phyloP scores from a whole-genome alignment of 2,329 filamentous ascomycete species.

The Xylaria sp. region DNA sequence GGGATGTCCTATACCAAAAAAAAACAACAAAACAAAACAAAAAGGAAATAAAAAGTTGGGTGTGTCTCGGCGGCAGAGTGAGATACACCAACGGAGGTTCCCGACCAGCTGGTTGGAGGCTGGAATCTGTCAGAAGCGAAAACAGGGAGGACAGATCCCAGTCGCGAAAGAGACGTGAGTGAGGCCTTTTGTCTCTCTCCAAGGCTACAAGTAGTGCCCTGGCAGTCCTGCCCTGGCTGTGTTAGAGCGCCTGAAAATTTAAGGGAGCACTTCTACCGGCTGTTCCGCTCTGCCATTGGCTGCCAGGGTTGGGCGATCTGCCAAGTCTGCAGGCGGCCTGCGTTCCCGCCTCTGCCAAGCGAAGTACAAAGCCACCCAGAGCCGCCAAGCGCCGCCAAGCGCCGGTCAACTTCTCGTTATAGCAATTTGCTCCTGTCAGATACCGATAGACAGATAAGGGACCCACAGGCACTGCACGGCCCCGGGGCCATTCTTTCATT shows the following conservation, averaged over 20 bases:
- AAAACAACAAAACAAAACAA: not conserved
- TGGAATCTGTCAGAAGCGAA: not conserved
- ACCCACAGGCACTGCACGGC: too few species aligned
- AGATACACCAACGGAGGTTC: not conserved
- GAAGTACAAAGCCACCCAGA: too few species aligned
- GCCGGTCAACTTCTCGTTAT: not conserved
- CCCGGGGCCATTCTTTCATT: too few species aligned
- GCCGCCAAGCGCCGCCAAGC: not conserved
- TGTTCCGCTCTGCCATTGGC: conserved; percentile 7
- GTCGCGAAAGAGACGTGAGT: not conserved
- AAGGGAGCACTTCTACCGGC: not conserved
- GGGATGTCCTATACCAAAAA: too few species aligned
- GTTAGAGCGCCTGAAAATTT: too few species aligned
- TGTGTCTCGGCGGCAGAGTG: not conserved
- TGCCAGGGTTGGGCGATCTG: not conserved
- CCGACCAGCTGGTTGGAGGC: not conserved
- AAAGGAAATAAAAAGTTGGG: not conserved
- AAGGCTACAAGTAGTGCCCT: conserved; percentile 2
- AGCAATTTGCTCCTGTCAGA: not conserved
- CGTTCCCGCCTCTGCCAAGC: conserved; percentile 7
- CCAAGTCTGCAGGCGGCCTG: conserved; percentile 20
- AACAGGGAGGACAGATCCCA: not conserved
- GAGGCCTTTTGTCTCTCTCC: conserved; percentile 8
- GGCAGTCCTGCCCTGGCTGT: too few species aligned
- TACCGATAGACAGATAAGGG: too few species aligned